phyloP scores from a whole-genome alignment of 202 grass and related monocot genomes.

The Tripidium arundinaceum region DNA sequence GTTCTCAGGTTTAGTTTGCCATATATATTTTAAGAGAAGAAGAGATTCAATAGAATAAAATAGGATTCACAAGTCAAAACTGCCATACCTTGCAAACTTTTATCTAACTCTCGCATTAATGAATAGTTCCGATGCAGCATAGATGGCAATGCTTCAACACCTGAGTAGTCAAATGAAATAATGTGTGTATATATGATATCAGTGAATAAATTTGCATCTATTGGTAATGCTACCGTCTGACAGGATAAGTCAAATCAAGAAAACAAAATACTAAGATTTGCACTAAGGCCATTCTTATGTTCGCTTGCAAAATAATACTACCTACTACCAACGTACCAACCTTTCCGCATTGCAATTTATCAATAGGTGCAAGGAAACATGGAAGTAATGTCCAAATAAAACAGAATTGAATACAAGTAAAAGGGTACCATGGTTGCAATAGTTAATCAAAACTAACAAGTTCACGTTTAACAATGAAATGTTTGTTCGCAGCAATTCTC shows the following conservation, averaged over 20 bases:
- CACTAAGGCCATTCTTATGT: background rate
- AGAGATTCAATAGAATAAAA: background rate
- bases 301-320: background rate
- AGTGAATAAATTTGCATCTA: background rate
- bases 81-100: constrained; percentile 71
- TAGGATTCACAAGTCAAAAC: constrained; percentile 8
- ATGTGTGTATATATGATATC: background rate
- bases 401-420: background rate
- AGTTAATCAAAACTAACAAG: constrained; percentile 10
- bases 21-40: constrained; percentile 13
- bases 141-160: constrained; percentile 69
- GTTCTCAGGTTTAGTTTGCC: background rate
- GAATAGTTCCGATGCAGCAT: constrained; percentile 86
- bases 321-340: background rate
- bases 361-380: background rate
- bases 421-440: background rate
- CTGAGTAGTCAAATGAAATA: constrained; percentile 34
- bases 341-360: background rate
- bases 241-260: background rate
- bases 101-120: constrained; percentile 90
- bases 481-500: background rate
- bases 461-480: background rate
- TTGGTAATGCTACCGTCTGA: constrained; percentile 11
- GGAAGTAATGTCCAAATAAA: background rate
- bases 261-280: constrained; percentile 8